Conservation (phyloP, 1,284 basidiomycete genomes). For the Marasmius oreades region DNA sequence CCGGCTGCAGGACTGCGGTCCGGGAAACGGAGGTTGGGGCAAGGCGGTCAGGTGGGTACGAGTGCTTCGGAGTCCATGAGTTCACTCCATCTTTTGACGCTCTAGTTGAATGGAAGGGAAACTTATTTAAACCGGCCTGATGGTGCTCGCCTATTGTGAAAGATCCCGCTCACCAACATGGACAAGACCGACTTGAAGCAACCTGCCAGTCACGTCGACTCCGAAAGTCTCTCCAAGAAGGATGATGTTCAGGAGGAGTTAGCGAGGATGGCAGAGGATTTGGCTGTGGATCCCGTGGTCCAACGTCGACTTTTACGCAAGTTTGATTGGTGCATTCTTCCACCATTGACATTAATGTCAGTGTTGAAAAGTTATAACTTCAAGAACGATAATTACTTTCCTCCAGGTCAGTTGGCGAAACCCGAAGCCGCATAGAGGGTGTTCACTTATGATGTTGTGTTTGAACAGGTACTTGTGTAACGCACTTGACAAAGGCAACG, state of each 20-base stretch:
- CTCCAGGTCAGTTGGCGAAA: too few relatives aligned
- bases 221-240: constrained; percentile 4
- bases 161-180: constrained; percentile 5
- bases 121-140: not conserved
- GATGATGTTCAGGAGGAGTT: not conserved
- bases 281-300: constrained; percentile 5
- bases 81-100: too few relatives aligned
- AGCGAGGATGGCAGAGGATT: not conserved
- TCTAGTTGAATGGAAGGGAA: not conserved
- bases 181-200: constrained; percentile 6
- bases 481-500: constrained; percentile 52
- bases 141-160: not conserved
- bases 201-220: not conserved
- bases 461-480: constrained; percentile 43
- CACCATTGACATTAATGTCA: constrained; percentile 40
- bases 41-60: not conserved
- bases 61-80: too few relatives aligned
- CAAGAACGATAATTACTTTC: too few relatives aligned
- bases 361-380: not conserved
- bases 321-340: constrained; percentile 36
- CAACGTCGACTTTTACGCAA: constrained; percentile 32
- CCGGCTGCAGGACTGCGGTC: too few relatives aligned
- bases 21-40: too few relatives aligned
- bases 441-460: too few relatives aligned
- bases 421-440: too few relatives aligned